Conservation (phyloP, 202 grass and related monocot genomes). For the Elaeis oleifera region DNA sequence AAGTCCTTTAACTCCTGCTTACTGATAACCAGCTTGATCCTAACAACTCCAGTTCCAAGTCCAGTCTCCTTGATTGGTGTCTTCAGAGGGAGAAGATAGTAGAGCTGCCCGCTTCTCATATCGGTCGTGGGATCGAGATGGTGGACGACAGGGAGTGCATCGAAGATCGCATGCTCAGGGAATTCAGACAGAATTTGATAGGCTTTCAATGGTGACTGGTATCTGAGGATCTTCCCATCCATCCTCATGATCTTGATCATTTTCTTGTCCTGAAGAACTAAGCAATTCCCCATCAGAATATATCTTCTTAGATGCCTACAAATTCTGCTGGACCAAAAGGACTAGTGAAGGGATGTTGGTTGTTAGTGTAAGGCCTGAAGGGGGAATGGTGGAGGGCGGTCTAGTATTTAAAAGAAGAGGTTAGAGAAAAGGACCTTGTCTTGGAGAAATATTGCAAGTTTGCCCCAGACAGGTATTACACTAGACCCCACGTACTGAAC, state of each 20-base stretch:
- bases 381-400: not conserved
- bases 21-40: conserved; percentile 33
- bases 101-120: conserved; percentile 11
- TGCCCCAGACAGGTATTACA: not conserved
- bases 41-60: conserved; percentile 6
- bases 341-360: not conserved
- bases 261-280: conserved; percentile 26
- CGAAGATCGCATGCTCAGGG: conserved; percentile 5
- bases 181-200: conserved; percentile 6
- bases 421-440: conserved; percentile 1
- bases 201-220: conserved; percentile 5
- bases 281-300: conserved; percentile 36
- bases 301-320: not conserved
- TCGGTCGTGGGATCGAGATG: conserved; percentile 1
- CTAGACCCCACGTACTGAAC: not conserved
- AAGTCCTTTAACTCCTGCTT: conserved; percentile 33
- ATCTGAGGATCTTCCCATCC: conserved; percentile 16
- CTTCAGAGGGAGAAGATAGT: conserved; percentile 15
- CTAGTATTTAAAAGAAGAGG: conserved; percentile 19
- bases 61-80: not conserved
- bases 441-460: conserved; percentile 13
- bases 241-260: conserved; percentile 17
- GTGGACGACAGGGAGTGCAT: not conserved
- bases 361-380: not conserved
- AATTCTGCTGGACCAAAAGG: not conserved